phyloP scores from a whole-genome alignment of 257 asterid species.

The Scutellaria baicalensis region DNA sequence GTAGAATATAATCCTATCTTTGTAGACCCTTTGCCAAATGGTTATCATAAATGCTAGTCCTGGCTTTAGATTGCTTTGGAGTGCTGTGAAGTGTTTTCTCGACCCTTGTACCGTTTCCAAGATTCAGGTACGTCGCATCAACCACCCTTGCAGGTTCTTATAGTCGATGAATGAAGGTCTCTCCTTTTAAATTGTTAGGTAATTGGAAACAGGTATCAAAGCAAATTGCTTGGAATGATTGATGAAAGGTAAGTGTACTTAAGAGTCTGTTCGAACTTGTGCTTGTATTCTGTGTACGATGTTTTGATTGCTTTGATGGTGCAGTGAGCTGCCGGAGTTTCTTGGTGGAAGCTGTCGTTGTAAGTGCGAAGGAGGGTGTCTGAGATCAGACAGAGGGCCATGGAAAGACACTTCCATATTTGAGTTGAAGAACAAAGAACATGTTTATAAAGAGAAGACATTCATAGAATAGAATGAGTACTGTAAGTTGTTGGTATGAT shows the following conservation, averaged over 20 bases:
- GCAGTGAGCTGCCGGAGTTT: constrained; percentile 56
- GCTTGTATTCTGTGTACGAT: neutral
- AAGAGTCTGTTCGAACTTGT: neutral
- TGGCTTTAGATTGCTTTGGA: constrained; percentile 52
- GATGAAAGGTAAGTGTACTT: constrained; percentile 31
- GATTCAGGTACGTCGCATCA: constrained; percentile 23
- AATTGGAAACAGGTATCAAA: constrained; percentile 38
- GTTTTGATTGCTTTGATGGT: neutral
- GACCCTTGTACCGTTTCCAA: constrained; percentile 45
- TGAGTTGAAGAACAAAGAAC: too few species aligned
- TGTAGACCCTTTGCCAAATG: constrained; percentile 48
- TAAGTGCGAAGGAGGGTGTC: constrained; percentile 45
- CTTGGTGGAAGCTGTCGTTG: constrained; percentile 58
- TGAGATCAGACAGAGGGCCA: constrained; percentile 55
- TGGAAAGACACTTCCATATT: constrained; percentile 29
- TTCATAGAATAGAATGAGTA: too few species aligned
- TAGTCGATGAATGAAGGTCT: neutral
- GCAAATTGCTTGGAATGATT: constrained; percentile 47
- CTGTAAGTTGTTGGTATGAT: too few species aligned
- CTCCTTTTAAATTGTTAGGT: constrained; percentile 26
- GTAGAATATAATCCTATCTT: neutral
- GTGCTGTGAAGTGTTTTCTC: constrained; percentile 48
- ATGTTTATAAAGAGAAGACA: too few species aligned
- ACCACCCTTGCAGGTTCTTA: too few species aligned
- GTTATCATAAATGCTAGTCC: constrained; percentile 54